Base-by-base conservation (phyloP, 495 filamentous ascomycete genomes). In the Hypomontagnella monticulosa region DNA sequence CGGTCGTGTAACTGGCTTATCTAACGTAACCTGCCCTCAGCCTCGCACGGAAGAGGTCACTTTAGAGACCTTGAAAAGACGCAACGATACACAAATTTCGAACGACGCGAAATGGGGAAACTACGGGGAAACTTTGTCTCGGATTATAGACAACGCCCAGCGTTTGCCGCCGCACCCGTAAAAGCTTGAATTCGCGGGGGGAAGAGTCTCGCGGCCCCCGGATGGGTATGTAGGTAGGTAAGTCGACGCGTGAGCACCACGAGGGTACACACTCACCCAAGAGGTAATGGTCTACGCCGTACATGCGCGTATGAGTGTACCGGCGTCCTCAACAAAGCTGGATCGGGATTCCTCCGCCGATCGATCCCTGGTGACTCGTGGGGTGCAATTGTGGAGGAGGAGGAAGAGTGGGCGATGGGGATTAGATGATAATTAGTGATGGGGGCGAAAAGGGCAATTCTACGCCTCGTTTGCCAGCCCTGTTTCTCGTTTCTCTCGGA, bases 281-380 rank as follows among this genome's bases (percentile, higher is more conserved):
- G 23, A 34, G 41, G 14, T n/a, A 33, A 18, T 38, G 19, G 36
- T 15, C 7, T 32, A 40, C 48, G 27, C 54, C 41, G 14, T 56
- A 57, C 37, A 32, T 47, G 14, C 18, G 15, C 20, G 9, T 33
- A 23, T 11, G 18, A 16, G 6, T 38, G 36, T 49, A 30, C 27
- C 37, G 38, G 44, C 56, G 40, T 27, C 53, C 60, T 63, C 60
- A 61, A 59, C 66, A 69, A 63, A 52, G 48, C 44, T 47, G 44
- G 10, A 48, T 46, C 58, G 42, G n/a, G 20, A 56, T 56, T 55
- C n/a, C 44, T 36, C 46, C 46, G 40, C 49, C 12, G 55, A 64
- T 64, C 44, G 32, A 46, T 61, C 55, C 40, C 16, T n/a, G 23
- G 23, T 27, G 23, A 3, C 19, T 58, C 64, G 57, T 57, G 58